These are phyloP conservation scores for Emergomyces pasteurianus DNA, from an alignment of 2,329 filamentous ascomycete species.

Conservation along the genomic window DNA sequence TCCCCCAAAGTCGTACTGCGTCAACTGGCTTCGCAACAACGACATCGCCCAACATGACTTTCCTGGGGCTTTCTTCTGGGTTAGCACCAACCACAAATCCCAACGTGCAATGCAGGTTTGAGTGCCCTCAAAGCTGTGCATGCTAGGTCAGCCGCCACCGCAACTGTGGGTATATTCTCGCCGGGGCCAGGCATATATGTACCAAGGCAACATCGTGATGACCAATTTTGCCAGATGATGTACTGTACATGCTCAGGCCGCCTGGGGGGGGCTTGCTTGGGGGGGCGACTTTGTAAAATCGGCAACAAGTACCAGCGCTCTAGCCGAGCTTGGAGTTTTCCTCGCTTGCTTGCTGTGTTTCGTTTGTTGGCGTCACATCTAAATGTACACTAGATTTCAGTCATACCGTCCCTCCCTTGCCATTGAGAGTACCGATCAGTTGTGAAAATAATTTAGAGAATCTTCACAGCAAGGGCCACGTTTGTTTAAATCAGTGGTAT, in stretches of 20 bases:
- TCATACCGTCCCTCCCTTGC: background rate
- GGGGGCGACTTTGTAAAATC: background rate
- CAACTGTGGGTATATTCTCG: background rate
- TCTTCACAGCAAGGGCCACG: background rate
- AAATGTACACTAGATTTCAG: background rate
- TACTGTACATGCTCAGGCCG: background rate
- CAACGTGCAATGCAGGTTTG: background rate
- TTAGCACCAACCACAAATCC: background rate
- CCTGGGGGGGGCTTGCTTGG: no score
- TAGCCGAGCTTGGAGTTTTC: background rate
- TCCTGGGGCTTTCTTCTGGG: background rate
- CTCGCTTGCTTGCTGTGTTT: background rate
- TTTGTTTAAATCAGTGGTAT: background rate
- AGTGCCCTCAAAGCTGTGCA: background rate
- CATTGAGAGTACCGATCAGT: background rate
- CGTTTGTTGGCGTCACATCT: background rate
- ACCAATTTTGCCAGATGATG: background rate
- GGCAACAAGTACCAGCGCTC: background rate
- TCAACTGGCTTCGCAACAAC: background rate
- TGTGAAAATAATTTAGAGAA: no score
- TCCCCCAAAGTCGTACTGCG: background rate
- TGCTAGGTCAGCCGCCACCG: background rate
- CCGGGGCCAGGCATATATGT: background rate
- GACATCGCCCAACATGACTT: background rate
- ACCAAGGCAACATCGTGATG: background rate